Evolutionary conservation across 2,329 filamentous ascomycete species (phyloP).

Genomic region (Aspergillus aculeatinus): DNA sequence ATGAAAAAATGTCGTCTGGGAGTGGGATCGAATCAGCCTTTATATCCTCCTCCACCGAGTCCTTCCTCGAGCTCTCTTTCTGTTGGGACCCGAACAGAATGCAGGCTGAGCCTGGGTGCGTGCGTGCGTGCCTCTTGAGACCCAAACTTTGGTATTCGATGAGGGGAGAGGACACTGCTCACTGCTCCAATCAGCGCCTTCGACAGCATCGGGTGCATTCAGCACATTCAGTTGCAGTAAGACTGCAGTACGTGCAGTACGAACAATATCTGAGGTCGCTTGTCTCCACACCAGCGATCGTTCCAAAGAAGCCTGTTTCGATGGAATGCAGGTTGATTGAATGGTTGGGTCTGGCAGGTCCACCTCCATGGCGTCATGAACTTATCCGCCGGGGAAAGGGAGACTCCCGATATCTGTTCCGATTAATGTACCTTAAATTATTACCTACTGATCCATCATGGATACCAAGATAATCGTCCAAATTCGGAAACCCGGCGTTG

Average conservation of each 20-base stretch:
- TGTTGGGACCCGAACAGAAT: not conserved
- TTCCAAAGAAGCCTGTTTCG: constrained; percentile 3
- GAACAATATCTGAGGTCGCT: not conserved
- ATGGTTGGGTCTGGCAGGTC: constrained; percentile 16
- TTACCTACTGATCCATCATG: no score
- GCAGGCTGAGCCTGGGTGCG: constrained; percentile 3
- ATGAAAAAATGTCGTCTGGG: constrained; percentile 9
- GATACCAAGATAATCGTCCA: not conserved
- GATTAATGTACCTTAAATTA: not conserved
- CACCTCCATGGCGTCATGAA: constrained; percentile 28
- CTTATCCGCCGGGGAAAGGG: not conserved
- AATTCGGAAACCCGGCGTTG: not conserved
- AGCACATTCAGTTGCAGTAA: not conserved
- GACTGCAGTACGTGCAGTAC: no score
- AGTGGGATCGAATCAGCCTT: constrained; percentile 3
- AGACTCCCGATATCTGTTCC: not conserved
- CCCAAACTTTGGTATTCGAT: constrained; percentile 2
- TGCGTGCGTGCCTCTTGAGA: constrained; percentile 9
- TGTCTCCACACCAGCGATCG: constrained; percentile 1
- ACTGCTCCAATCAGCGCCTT: not conserved
- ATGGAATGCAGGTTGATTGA: not conserved
- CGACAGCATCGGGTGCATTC: not conserved
- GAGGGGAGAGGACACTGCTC: not conserved
- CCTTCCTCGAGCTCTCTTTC: not conserved
- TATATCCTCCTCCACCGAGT: constrained; percentile 1